Base-by-base conservation (phyloP, 2,329 filamentous ascomycete genomes). In the Tolypocladium tropicale region DNA sequence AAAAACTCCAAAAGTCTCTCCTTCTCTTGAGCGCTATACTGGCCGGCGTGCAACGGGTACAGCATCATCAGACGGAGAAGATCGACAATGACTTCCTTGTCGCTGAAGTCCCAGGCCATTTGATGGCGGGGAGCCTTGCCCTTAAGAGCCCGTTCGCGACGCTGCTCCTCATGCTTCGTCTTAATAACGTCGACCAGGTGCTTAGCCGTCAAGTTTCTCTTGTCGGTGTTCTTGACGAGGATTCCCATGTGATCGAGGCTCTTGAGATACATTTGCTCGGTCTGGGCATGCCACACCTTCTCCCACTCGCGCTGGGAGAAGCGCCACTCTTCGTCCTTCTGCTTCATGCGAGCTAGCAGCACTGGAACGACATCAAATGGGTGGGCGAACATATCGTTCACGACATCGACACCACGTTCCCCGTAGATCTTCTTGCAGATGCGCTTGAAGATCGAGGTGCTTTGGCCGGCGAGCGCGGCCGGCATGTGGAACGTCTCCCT, bases 351-450 rank as follows among this genome's bases (percentile, higher is more conserved):
- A 53, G 89, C 87, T 58, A 99, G 77, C 32, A 99, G 82, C 39
- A 97, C 85, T 0, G 94, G 94, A 2, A 99, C 84, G 3, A 97
- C 92, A 41, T 86, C 85, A 65, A 89, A 92, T 0, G 94, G 94
- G 55, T 89, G 82, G 46, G 79, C 79, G 68, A 95, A 95, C 74
- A 99, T 85, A 66, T 95, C 88, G 53, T 88, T 85, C 55, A 96
- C 89, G 51, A 97, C 91, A 54, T 90, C 85, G 46, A 85, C 84
- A 16, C 94, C 94, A 60, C 85, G 85, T 51, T 96, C 90, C 21
- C 92, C 92, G 63, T 99, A 99, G 14, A 99, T 87, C 75, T 99
- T 99, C 81, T 96, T 96, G 66, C 96, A 88, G 23, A 97, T 90
- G 4, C 94, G 88, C 75, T 95, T 94, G 73, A 96, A 96, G 66